phyloP scores from a whole-genome alignment of 2,329 filamentous ascomycete species.

The Fusarium globosum region DNA sequence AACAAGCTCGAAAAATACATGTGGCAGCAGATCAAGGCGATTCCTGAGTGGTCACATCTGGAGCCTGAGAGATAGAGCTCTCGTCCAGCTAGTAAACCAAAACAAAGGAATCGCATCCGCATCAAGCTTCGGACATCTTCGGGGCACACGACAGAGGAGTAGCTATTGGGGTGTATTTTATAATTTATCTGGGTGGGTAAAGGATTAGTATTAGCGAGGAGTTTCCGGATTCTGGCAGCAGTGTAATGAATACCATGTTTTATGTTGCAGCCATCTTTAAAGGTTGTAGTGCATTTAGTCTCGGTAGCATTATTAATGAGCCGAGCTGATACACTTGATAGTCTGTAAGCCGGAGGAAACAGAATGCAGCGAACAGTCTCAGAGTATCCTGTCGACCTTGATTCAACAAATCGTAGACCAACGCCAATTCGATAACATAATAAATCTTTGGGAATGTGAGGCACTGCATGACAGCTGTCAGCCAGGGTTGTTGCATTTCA shows the following conservation, averaged over 20 bases:
- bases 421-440: background rate
- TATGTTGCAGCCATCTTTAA: background rate
- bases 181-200: background rate
- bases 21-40: constrained; percentile 91
- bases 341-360: background rate
- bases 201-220: constrained; percentile 29
- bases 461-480: background rate
- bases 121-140: constrained; percentile 4
- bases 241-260: constrained; percentile 8
- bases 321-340: background rate
- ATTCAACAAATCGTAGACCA: background rate
- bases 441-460: background rate
- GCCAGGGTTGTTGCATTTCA: background rate
- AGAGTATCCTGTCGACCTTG: background rate
- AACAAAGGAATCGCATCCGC: constrained; percentile 17
- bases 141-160: background rate
- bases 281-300: background rate
- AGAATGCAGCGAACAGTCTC: background rate
- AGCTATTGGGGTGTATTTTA: background rate
- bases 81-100: constrained; percentile 21
- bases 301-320: no score
- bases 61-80: constrained; percentile 58
- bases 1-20: constrained; percentile 94
- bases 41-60: constrained; percentile 88
- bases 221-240: constrained; percentile 30